These are phyloP conservation scores for Rhizopus sp. DNA, from an alignment of 371 early-diverging fungal genomes.

Conservation along the genomic window DNA sequence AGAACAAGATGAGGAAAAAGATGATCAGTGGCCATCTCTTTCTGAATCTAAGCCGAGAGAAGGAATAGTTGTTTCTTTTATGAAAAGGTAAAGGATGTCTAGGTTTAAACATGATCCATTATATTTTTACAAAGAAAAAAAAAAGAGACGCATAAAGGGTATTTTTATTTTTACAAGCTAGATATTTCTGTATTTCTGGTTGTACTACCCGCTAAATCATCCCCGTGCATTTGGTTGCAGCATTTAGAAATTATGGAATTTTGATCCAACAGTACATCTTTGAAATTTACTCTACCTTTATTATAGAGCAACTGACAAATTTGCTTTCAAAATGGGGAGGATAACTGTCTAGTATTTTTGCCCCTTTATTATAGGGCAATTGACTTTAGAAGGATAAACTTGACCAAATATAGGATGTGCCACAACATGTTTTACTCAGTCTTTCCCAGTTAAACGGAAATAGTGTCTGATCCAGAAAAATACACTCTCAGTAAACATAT, in stretches of 20 bases:
- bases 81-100: neutral
- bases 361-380: slow-evolving; percentile 39
- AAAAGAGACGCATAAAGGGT: neutral
- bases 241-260: too few species aligned
- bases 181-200: too few species aligned
- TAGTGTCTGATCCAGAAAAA: too few species aligned
- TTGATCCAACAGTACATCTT: too few species aligned
- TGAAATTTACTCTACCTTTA: too few species aligned
- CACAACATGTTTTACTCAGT: slow-evolving; percentile 15
- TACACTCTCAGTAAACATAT: too few species aligned
- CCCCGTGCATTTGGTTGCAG: too few species aligned
- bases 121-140: neutral
- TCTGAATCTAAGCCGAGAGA: neutral
- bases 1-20: slow-evolving; percentile 3
- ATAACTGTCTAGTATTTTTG: too few species aligned
- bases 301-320: too few species aligned
- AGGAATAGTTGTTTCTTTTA: neutral
- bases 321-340: too few species aligned
- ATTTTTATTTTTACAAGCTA: neutral
- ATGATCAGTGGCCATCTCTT: slow-evolving; percentile 14
- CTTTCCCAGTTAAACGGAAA: too few species aligned
- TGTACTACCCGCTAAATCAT: too few species aligned
- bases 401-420: slow-evolving; percentile 49
- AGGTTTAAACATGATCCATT: neutral
- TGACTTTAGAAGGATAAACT: slow-evolving; percentile 67